Percentiles rank a stretch among this genome's conserved stretches.
These are phyloP conservation scores for Teunomyces kruisii DNA, from an alignment of 805 yeast genomes.

Conservation along the genomic window DNA sequence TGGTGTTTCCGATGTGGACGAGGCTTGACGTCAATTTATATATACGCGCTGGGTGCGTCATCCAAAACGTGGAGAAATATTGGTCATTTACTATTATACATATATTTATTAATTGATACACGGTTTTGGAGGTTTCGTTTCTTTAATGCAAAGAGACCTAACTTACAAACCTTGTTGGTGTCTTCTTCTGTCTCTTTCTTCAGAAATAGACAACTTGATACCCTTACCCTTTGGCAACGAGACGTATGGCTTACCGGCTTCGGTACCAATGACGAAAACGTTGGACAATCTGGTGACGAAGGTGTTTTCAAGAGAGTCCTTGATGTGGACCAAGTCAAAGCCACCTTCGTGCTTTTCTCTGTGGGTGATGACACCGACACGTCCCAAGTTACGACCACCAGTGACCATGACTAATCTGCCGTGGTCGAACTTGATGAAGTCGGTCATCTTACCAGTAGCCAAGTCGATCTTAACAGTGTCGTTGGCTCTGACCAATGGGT, in stretches of 20 bases:
- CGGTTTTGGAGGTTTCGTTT: not conserved
- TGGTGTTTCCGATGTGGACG: not conserved
- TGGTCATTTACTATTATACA: not conserved
- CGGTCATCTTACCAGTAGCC: constrained; percentile 91
- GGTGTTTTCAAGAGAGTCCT: constrained; percentile 91
- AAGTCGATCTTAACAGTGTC: constrained; percentile 97
- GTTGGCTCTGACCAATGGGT: constrained; percentile 93
- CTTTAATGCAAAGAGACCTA: no score
- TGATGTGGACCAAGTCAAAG: constrained; percentile 95
- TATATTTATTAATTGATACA: not conserved
- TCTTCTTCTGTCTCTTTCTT: constrained; percentile 98
- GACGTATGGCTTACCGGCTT: constrained; percentile 90
- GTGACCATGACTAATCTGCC: constrained; percentile 89
- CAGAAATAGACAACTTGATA: constrained; percentile 91
- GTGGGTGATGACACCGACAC: constrained; percentile 94
- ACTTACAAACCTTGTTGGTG: constrained; percentile 45
- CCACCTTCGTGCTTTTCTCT: constrained; percentile 98
- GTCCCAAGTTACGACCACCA: constrained; percentile 98
- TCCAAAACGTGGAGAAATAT: not conserved
- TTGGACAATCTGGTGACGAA: constrained; percentile 92
- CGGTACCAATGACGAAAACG: constrained; percentile 89
- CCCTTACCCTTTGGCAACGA: constrained; percentile 99
- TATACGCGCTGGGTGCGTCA: not conserved
- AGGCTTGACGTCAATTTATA: not conserved
- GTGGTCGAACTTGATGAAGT: constrained; percentile 87